Evolutionary conservation across 257 asterid genomes (phyloP).

Genomic region (Penstemon eatonii): DNA sequence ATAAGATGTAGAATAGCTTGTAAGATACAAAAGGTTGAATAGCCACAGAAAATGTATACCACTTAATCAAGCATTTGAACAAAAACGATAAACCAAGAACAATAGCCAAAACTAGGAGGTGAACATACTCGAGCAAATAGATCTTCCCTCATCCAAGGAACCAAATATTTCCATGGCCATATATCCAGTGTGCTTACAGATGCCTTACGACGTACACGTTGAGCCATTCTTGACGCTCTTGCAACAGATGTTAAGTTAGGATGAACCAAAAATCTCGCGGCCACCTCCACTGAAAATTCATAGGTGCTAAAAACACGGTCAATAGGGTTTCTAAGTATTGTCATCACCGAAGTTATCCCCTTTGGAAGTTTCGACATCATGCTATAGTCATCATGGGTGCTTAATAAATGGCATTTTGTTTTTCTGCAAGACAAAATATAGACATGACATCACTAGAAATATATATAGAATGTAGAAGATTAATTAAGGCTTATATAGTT

Average conservation of each 20-base stretch:
- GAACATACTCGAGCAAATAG: conserved; percentile 86
- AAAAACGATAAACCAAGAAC: conserved; percentile 3
- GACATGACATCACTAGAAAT: conserved; percentile 14
- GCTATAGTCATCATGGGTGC: conserved; percentile 95
- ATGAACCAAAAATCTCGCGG: conserved; percentile 88
- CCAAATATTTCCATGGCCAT: conserved; percentile 99
- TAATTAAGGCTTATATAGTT: too few relatives aligned
- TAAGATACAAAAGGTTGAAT: conserved; percentile 10
- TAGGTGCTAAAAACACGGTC: conserved; percentile 93
- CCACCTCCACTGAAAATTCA: conserved; percentile 97
- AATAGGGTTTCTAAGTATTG: conserved; percentile 89
- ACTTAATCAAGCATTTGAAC: conserved; percentile 14
- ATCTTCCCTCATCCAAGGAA: conserved; percentile 99
- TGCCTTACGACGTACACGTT: conserved; percentile 54
- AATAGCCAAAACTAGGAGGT: conserved; percentile 13
- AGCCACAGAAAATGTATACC: neutral
- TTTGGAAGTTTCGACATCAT: conserved; percentile 77
- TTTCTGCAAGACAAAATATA: conserved; percentile 52
- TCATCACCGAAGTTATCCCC: conserved; percentile 81
- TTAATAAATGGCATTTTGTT: conserved; percentile 73
- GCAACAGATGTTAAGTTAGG: conserved; percentile 86
- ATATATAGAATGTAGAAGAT: neutral
- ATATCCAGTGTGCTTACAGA: conserved; percentile 85
- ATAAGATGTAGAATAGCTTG: conserved; percentile 24
- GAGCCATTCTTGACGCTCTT: conserved; percentile 51